Base-by-base conservation (phyloP, 805 yeast genomes). In the Babjeviella inositovora region DNA sequence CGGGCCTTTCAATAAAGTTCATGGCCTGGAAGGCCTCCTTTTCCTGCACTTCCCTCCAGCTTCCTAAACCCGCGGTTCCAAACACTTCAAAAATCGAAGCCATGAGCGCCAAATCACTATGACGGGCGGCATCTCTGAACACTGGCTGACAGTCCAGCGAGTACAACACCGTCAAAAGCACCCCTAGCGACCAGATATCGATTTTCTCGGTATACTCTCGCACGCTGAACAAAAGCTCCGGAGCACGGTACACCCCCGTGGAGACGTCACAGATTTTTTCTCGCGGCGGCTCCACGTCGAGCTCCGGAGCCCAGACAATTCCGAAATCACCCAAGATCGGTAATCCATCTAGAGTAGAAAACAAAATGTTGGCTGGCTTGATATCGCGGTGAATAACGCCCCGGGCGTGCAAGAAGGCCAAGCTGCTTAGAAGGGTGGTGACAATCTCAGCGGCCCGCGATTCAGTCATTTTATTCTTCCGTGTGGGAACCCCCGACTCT, bases 371-470 rank as follows among this genome's bases (percentile, higher is more conserved):
- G 23, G 73, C 81, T 1, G 90, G 84, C 43, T 90, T 90, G 33
- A 87, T 70, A 47, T 87, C 98, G 38, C 98, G 63, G 48, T 87
- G 98, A 21, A 87, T 80, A 14, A 87, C 73, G 5, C 76, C 81
- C 24, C 70, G 57, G 6, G 57, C 44, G 40, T 90, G 96, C 25
- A 79, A 58, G 38, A 67, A 76, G 17, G 52, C 45, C 13, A 80
- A 45, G 2, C 74, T 77, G 18, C 47, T 41, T 13, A 50, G 48
- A 6, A 47, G 34, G 32, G 45, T 60, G 17, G 34, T 44, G 9
- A 61, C 39, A 2, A 63, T 47, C 2, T 43, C 37, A 2, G 21
- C 21, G 1, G 45, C 36, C n/a, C 25, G 24, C 1, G 22, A 15
- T 2, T 18, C 9, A 2, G 33, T 25, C 6, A 45, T 17, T 8